These are phyloP conservation scores for Penicillium lagena DNA, from an alignment of 495 filamentous ascomycete species.

Conservation along the genomic window DNA sequence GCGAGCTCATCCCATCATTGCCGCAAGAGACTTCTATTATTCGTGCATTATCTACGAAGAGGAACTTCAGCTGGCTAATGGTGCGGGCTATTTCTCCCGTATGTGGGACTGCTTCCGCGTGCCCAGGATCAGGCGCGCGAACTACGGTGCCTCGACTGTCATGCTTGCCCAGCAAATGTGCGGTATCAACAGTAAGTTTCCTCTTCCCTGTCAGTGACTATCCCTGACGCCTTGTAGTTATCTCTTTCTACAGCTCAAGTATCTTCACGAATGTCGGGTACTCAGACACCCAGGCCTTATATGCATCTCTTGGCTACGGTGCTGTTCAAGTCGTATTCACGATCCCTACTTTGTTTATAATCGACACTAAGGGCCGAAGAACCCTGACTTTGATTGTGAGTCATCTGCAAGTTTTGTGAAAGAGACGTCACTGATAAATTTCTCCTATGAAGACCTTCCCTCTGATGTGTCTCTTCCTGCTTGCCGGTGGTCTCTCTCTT, in stretches of 20 bases:
- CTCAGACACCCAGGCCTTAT: constrained; percentile 49
- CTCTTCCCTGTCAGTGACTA: neutral
- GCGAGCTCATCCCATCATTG: constrained; percentile 40
- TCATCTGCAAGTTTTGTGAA: constrained; percentile 4
- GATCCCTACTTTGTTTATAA: constrained; percentile 57
- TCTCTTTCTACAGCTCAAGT: constrained; percentile 76
- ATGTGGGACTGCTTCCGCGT: constrained; percentile 57
- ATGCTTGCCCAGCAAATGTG: constrained; percentile 52
- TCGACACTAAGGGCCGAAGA: constrained; percentile 76
- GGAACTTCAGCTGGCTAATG: constrained; percentile 33
- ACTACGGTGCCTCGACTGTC: constrained; percentile 54
- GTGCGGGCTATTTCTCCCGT: constrained; percentile 46
- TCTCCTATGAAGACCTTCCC: constrained; percentile 70
- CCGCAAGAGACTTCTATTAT: constrained; percentile 29
- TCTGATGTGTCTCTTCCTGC: constrained; percentile 64
- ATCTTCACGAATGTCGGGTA: constrained; percentile 61
- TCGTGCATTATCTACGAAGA: constrained; percentile 52
- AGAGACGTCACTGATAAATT: constrained; percentile 9
- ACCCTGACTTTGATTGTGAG: constrained; percentile 40
- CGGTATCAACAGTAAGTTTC: constrained; percentile 40
- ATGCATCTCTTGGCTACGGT: constrained; percentile 59
- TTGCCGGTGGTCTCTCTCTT: constrained; percentile 60
- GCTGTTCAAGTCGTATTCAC: constrained; percentile 65
- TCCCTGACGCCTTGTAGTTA: constrained; percentile 37
- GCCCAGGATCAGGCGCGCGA: constrained; percentile 57